phyloP scores from a whole-genome alignment of 2,329 filamentous ascomycete species.

The Chaetomium globosum region DNA sequence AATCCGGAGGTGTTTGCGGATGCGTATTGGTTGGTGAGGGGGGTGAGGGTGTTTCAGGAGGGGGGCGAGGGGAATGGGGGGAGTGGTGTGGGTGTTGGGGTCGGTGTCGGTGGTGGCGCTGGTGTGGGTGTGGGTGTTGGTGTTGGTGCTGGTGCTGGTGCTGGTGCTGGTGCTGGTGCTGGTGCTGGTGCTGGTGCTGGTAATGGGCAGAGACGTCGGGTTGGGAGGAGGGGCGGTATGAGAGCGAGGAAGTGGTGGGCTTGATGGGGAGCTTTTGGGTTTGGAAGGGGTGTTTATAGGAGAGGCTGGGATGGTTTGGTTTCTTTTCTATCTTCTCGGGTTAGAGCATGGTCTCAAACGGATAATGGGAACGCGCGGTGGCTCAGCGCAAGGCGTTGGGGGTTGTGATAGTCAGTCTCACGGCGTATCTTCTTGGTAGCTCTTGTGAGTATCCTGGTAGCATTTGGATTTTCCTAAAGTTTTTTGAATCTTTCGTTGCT shows the following conservation, averaged over 20 bases:
- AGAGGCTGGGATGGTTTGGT: not conserved
- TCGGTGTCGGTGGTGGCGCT: not conserved
- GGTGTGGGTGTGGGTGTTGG: not conserved
- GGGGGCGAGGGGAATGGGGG: not conserved
- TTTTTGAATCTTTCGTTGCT: not conserved
- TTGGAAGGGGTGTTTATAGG: too few relatives aligned
- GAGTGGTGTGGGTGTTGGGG: not conserved
- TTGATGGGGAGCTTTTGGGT: not conserved
- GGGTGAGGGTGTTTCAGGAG: slow-evolving; percentile 64
- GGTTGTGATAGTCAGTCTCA: not conserved
- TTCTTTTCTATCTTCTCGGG: not conserved
- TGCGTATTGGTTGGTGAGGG: slow-evolving; percentile 77
- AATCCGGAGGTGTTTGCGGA: slow-evolving; percentile 72
- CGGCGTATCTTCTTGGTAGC: not conserved
- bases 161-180: not conserved
- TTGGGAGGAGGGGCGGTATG: not conserved
- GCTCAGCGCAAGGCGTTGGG: slow-evolving; percentile 12
- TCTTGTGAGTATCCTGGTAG: not conserved
- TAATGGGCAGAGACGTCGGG: not conserved
- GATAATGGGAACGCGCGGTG: not conserved
- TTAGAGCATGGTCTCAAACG: not conserved
- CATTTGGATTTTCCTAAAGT: not conserved
- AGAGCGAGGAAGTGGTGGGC: slow-evolving; percentile 1
- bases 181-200: not conserved
- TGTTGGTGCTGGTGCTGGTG: not conserved